Evolutionary conservation across 2,329 filamentous ascomycete species (phyloP).

Genomic region (Pseudocercospora macadamiae): DNA sequence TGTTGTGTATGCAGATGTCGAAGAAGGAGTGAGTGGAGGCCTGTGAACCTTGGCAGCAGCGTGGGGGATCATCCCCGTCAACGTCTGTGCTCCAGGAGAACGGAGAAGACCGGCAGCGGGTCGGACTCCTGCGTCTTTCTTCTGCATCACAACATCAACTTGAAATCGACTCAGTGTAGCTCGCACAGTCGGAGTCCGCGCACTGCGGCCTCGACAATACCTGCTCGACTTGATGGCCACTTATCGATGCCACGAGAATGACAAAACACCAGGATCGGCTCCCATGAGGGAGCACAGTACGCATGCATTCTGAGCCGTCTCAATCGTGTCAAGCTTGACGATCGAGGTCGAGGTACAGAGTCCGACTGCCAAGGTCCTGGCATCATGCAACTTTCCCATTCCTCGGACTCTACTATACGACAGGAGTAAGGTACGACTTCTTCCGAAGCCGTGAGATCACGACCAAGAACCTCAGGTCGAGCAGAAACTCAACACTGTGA

Average conservation of each 20-base stretch:
- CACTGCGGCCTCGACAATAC: not conserved
- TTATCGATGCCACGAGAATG: not conserved
- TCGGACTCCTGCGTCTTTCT: not conserved
- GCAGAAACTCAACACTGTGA: no score
- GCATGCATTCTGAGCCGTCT: not conserved
- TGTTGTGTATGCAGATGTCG: not conserved
- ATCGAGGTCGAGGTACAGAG: not conserved
- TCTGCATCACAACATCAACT: not conserved
- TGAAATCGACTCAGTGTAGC: not conserved
- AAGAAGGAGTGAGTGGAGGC: not conserved
- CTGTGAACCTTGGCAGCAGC: slow-evolving; percentile 1
- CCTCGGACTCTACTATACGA: no score
- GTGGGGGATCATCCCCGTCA: not conserved
- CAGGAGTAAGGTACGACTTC: no score
- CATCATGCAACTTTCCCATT: not conserved
- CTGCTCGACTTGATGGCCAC: no score
- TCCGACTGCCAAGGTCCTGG: not conserved
- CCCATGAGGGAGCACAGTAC: not conserved
- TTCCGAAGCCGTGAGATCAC: no score
- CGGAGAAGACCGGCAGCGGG: not conserved
- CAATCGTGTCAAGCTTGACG: not conserved
- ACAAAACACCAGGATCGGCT: not conserved
- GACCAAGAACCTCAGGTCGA: no score
- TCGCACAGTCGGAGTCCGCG: not conserved
- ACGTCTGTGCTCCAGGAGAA: not conserved